A percentile compares a stretch with the other conserved stretches of the same genome.
phyloP scores from a whole-genome alignment of 495 filamentous ascomycete species.

The Neurospora cerealis region DNA sequence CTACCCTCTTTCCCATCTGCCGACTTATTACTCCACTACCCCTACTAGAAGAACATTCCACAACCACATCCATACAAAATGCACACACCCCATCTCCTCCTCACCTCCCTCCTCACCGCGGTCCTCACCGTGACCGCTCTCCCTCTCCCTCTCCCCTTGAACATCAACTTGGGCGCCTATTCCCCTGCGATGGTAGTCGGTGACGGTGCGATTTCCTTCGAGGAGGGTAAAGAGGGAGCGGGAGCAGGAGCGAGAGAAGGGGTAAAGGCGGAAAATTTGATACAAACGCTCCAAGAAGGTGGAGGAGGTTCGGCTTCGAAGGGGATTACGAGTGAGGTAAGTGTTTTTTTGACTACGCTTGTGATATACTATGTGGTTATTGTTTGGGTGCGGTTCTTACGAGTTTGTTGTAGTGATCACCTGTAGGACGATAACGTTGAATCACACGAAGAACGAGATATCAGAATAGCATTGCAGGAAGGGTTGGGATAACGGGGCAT shows the following conservation, averaged over 20 bases:
- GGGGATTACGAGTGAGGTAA: neutral
- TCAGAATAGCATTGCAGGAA: neutral
- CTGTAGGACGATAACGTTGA: neutral
- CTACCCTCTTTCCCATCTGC: neutral
- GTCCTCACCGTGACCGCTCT: slow-evolving; percentile 4
- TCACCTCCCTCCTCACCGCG: slow-evolving; percentile 7
- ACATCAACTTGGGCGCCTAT: slow-evolving; percentile 52
- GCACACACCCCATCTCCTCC: neutral
- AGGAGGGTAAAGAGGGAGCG: slow-evolving; percentile 25
- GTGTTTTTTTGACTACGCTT: neutral
- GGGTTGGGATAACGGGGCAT: neutral
- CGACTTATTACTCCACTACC: too few relatives aligned
- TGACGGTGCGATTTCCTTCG: slow-evolving; percentile 47
- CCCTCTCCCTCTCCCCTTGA: slow-evolving; percentile 28
- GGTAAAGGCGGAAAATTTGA: neutral
- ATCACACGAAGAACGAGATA: neutral
- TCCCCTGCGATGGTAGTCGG: slow-evolving; percentile 49
- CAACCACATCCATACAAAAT: slow-evolving; percentile 1
- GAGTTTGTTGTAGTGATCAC: neutral
- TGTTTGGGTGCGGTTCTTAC: neutral
- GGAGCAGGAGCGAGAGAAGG: slow-evolving; percentile 2
- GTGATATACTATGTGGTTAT: neutral
- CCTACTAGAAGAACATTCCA: too few relatives aligned
- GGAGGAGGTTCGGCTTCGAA: neutral
- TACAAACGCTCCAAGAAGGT: neutral